Evolutionary conservation across 129 eudicot species (phyloP).

Genomic region (Chrysanthemum lavandulifolium): DNA sequence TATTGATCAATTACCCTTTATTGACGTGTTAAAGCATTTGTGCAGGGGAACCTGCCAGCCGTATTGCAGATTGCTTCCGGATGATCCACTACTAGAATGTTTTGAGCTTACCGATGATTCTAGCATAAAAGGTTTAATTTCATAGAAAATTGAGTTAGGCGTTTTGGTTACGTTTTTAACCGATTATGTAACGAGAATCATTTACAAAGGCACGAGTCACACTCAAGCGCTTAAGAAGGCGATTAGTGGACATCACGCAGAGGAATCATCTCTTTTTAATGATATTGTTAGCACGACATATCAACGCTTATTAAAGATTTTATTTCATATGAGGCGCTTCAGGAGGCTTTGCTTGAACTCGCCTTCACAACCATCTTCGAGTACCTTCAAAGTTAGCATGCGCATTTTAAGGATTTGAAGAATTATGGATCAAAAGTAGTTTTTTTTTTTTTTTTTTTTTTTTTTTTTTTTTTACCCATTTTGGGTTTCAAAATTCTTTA

Average conservation of each 20-base stretch:
- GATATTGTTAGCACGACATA: background rate
- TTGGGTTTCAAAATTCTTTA: too few species aligned
- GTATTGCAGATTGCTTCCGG: constrained; percentile 82
- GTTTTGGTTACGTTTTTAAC: background rate
- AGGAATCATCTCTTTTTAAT: constrained; percentile 22
- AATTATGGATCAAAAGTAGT: too few species aligned
- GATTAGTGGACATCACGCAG: constrained; percentile 53
- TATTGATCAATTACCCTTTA: too few species aligned
- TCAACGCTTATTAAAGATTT: background rate
- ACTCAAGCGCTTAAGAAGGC: constrained; percentile 60
- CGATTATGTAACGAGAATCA: background rate
- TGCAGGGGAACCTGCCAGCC: too few species aligned
- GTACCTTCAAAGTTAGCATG: constrained; percentile 82
- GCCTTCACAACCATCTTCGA: constrained; percentile 92
- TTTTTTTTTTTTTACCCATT: too few species aligned
- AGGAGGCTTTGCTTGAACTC: constrained; percentile 68
- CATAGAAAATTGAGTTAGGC: background rate
- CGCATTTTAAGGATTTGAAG: too few species aligned
- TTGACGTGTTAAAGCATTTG: too few species aligned
- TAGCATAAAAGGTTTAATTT: constrained; percentile 52
- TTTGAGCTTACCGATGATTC: constrained; percentile 53
- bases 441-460: too few species aligned
- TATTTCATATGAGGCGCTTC: constrained; percentile 63
- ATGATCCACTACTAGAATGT: constrained; percentile 92
- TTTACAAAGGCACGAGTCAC: constrained; percentile 53